A percentile compares a stretch with the other conserved stretches of the same genome.
Evolutionary conservation across 257 asterid genomes (phyloP).

Genomic region (Solanum phureja): DNA sequence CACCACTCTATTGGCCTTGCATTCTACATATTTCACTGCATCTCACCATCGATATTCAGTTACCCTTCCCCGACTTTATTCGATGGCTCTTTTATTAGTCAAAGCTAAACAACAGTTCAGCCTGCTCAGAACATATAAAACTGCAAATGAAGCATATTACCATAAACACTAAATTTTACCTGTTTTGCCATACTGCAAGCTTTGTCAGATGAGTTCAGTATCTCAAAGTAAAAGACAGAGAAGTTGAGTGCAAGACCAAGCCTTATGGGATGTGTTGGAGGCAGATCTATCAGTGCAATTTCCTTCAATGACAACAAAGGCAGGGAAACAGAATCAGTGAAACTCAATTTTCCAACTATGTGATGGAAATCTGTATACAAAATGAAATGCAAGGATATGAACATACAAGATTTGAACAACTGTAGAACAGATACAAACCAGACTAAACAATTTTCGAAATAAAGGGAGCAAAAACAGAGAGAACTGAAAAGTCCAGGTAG

Average conservation of each 20-base stretch:
- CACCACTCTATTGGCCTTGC: neutral
- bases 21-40: neutral
- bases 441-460: neutral
- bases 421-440: neutral
- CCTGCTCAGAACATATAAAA: neutral
- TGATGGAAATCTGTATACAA: neutral
- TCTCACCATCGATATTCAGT: neutral
- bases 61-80: neutral
- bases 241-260: slow-evolving; percentile 41
- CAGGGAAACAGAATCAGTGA: neutral
- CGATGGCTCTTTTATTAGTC: neutral
- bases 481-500: neutral
- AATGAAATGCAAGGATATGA: neutral
- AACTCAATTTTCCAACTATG: neutral
- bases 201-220: slow-evolving; percentile 39
- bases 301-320: slow-evolving; percentile 19
- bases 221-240: slow-evolving; percentile 42
- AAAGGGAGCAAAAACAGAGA: neutral
- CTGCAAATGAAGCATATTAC: neutral
- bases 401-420: neutral
- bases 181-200: slow-evolving; percentile 44
- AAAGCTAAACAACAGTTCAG: neutral
- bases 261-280: slow-evolving; percentile 44
- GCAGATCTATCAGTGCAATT: slow-evolving; percentile 30
- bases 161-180: slow-evolving; percentile 11